Evolutionary conservation across 495 filamentous ascomycete genomes (phyloP).

Genomic region (Talaromyces wortmannii): DNA sequence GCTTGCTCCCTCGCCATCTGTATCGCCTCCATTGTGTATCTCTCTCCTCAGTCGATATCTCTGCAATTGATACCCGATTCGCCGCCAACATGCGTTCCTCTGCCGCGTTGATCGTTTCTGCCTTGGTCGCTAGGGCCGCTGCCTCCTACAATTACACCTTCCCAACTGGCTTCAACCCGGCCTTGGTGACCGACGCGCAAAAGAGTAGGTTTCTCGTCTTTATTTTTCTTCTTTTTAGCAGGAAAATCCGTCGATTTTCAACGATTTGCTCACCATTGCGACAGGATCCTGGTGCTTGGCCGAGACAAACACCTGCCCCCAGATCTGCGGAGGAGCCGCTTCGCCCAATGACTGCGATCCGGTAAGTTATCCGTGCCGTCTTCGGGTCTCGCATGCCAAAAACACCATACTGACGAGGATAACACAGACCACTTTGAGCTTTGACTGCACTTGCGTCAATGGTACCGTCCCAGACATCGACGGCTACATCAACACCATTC

Average conservation of each 20-base stretch:
- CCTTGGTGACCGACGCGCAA: conserved; percentile 15
- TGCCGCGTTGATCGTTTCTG: conserved; percentile 21
- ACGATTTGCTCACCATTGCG: conserved; percentile 5
- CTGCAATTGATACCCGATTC: not conserved
- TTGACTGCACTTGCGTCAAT: conserved; percentile 47
- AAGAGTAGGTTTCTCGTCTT: conserved; percentile 16
- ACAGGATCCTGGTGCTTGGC: conserved; percentile 38
- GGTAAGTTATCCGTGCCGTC: conserved; percentile 20
- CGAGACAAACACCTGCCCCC: conserved; percentile 39
- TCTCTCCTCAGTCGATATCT: not conserved
- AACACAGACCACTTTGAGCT: conserved; percentile 39
- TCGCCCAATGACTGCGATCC: conserved; percentile 33
- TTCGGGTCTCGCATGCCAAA: conserved; percentile 5
- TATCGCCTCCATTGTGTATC: not conserved
- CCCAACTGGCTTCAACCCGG: conserved; percentile 32
- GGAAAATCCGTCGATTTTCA: not conserved
- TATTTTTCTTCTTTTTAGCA: not conserved
- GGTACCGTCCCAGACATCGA: conserved; percentile 43
- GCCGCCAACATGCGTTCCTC: conserved; percentile 22
- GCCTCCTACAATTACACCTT: conserved; percentile 25
- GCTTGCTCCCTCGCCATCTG: not conserved
- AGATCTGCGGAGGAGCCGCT: conserved; percentile 34
- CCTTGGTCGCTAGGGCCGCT: conserved; percentile 19
- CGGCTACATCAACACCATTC: conserved; percentile 46
- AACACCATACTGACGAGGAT: not conserved